phyloP scores from a whole-genome alignment of 2,329 filamentous ascomycete species.

The Huntiella omanensis region DNA sequence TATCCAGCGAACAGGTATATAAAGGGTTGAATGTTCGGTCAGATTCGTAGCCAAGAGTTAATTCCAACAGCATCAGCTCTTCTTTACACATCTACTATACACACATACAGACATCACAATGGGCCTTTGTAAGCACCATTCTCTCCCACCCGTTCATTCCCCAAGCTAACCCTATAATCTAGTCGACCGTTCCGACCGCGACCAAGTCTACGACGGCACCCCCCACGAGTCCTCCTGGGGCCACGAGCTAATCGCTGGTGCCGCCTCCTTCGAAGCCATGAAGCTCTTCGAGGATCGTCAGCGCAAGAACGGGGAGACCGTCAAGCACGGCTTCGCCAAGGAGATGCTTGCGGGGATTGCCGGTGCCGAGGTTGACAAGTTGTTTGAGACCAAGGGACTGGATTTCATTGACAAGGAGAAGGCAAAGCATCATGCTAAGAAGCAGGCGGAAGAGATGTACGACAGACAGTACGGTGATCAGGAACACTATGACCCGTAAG shows the following conservation, averaged over 20 bases:
- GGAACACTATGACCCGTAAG: conserved; percentile 39
- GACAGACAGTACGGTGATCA: conserved; percentile 37
- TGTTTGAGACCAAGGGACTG: conserved; percentile 52
- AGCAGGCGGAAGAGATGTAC: conserved; percentile 41
- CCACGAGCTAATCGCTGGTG: conserved; percentile 59
- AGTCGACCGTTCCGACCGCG: conserved; percentile 9
- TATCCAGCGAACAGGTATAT: no score
- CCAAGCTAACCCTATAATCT: neutral
- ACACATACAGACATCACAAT: conserved; percentile 1
- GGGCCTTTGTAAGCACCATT: conserved; percentile 4
- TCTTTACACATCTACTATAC: neutral
- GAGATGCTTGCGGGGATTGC: conserved; percentile 55
- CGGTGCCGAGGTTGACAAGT: conserved; percentile 57
- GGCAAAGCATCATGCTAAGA: conserved; percentile 38
- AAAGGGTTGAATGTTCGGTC: no score
- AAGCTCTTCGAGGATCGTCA: conserved; percentile 63
- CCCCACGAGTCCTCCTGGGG: conserved; percentile 38
- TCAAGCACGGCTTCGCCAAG: conserved; percentile 60
- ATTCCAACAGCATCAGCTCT: no score
- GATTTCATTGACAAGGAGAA: conserved; percentile 37
- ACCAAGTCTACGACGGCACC: conserved; percentile 8
- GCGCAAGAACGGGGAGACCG: conserved; percentile 43
- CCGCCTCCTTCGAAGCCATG: conserved; percentile 61
- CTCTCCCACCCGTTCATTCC: neutral
- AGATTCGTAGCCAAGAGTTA: no score